phyloP scores from a whole-genome alignment of 2,329 filamentous ascomycete species.

The Neurospora sp. region DNA sequence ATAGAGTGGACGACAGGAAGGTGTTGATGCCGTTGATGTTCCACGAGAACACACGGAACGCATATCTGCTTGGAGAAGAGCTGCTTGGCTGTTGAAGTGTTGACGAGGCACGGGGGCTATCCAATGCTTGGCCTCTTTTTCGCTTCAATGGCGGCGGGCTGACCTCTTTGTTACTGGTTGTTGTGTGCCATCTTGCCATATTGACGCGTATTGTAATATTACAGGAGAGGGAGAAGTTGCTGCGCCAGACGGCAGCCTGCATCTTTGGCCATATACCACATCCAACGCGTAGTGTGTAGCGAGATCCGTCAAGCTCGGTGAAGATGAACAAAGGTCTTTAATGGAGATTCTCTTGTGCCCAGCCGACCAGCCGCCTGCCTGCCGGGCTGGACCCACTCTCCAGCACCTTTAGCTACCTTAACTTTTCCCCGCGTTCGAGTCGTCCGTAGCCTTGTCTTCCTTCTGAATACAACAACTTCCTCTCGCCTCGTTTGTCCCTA shows the following conservation, averaged over 20 bases:
- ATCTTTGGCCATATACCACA: background rate
- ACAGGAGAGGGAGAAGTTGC: background rate
- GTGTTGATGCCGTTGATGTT: constrained; percentile 19
- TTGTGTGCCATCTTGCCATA: background rate
- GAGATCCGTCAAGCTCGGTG: background rate
- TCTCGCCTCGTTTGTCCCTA: too few relatives aligned
- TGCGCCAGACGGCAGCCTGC: background rate
- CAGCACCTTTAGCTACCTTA: too few relatives aligned
- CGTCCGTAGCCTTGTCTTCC: too few relatives aligned
- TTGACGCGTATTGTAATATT: background rate
- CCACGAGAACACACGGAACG: constrained; percentile 19
- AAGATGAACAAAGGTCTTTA: background rate
- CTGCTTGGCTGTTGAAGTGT: background rate
- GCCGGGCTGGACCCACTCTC: too few relatives aligned
- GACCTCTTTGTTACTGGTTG: background rate
- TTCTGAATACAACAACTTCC: too few relatives aligned
- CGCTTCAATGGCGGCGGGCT: constrained; percentile 10
- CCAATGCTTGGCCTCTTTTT: background rate
- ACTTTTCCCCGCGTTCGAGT: too few relatives aligned
- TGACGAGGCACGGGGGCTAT: background rate
- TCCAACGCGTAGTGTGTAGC: background rate
- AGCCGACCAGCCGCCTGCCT: too few relatives aligned
- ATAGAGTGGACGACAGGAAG: constrained; percentile 10
- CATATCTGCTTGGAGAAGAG: background rate
- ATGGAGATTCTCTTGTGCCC: too few relatives aligned